Percentiles rank a stretch among this genome's conserved stretches.
Evolutionary conservation across 2,329 filamentous ascomycete genomes (phyloP).

Genomic region (Teratosphaeria gauchensis): DNA sequence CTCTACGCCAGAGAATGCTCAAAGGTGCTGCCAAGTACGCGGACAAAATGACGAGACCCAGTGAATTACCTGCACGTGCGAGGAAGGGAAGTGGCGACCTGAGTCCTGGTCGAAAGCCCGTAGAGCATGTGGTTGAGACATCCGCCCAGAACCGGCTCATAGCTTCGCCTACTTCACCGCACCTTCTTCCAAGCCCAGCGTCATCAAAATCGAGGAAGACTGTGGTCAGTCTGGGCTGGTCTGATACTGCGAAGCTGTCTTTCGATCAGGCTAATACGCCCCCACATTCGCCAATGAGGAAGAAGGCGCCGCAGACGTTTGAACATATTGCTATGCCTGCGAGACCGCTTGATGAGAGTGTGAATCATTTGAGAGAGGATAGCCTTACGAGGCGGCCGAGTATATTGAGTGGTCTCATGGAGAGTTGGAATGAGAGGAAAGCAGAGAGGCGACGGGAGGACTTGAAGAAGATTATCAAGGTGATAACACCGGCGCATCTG

Average conservation of each 20-base stretch:
- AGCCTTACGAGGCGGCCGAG: conserved; percentile 1
- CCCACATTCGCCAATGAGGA: conserved; percentile 2
- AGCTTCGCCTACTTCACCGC: conserved; percentile 5
- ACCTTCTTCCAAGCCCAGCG: conserved; percentile 9
- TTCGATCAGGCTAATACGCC: conserved; percentile 14
- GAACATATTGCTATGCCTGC: conserved; percentile 10
- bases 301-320: not conserved
- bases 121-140: not conserved
- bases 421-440: conserved; percentile 15
- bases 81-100: conserved; percentile 1
- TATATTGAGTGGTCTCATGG: conserved; percentile 10
- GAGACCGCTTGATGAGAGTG: conserved; percentile 13
- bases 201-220: not conserved
- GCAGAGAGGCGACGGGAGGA: conserved; percentile 23
- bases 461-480: conserved; percentile 23
- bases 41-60: conserved; percentile 8
- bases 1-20: conserved; percentile 12
- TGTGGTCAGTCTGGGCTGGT: conserved; percentile 16
- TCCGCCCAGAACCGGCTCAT: not conserved
- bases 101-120: not conserved
- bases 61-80: not conserved
- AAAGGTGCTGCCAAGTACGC: conserved; percentile 12
- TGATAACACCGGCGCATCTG: conserved; percentile 12
- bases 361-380: conserved; percentile 1
- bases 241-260: conserved; percentile 10